Conservation (phyloP, 108 stramenopile species). For the Cyclotella baltica region DNA sequence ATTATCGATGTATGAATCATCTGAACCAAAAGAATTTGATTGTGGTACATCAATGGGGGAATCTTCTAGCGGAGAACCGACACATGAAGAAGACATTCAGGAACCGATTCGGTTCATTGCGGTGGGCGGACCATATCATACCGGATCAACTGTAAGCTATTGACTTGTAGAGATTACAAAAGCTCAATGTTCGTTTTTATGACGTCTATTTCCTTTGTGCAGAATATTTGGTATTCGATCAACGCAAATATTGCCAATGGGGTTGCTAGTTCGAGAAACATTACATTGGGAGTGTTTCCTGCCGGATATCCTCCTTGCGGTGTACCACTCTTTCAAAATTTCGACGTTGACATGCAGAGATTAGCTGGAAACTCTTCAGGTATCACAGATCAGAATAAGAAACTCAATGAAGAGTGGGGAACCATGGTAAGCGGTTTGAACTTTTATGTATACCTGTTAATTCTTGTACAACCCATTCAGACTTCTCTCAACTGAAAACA, state of each 20-base stretch:
- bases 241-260: conserved; percentile 4
- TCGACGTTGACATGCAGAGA: conserved; percentile 14
- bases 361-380: conserved; percentile 8
- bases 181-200: neutral
- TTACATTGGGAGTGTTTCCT: conserved; percentile 21
- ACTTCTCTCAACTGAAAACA: too few species aligned
- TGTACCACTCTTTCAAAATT: conserved; percentile 16
- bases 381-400: conserved; percentile 8
- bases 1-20: neutral
- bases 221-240: conserved; percentile 29
- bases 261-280: neutral
- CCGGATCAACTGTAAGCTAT: conserved; percentile 28
- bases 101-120: conserved; percentile 37
- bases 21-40: neutral
- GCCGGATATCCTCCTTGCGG: conserved; percentile 37
- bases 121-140: conserved; percentile 25
- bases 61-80: neutral
- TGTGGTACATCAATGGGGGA: neutral
- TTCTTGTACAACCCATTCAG: too few species aligned
- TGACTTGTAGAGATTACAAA: neutral
- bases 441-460: neutral
- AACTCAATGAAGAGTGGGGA: conserved; percentile 10
- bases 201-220: neutral
- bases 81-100: neutral
- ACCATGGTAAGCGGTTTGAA: conserved; percentile 5